Percentiles rank a stretch among this genome's conserved stretches.
These are phyloP conservation scores for Setaria italica DNA, from an alignment of 202 grass and related monocot genomes.

Conservation along the genomic window DNA sequence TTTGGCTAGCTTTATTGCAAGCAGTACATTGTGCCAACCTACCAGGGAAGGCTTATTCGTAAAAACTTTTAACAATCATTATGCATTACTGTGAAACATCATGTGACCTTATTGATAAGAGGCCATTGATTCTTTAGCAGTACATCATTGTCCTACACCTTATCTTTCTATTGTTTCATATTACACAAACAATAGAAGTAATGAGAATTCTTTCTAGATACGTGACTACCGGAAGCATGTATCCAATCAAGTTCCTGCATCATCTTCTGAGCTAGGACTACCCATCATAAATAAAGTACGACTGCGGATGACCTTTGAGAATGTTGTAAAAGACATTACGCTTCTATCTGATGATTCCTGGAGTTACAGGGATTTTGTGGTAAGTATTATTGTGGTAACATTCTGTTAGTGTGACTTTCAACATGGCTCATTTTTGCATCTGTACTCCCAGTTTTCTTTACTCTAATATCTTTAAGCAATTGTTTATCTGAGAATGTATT, in stretches of 20 bases:
- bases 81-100: constrained; percentile 33
- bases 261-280: constrained; percentile 54
- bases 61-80: not conserved
- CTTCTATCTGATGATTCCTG: constrained; percentile 92
- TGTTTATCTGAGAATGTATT: constrained; percentile 21
- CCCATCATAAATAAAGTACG: constrained; percentile 78
- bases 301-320: constrained; percentile 89
- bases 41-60: constrained; percentile 21
- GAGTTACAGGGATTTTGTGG: constrained; percentile 96
- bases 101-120: constrained; percentile 20
- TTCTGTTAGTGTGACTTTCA: constrained; percentile 27
- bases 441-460: constrained; percentile 17
- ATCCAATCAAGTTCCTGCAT: constrained; percentile 58
- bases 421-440: constrained; percentile 18
- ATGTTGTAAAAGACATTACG: constrained; percentile 90
- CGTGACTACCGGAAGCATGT: constrained; percentile 76
- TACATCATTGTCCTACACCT: constrained; percentile 16
- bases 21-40: constrained; percentile 20
- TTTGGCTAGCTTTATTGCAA: constrained; percentile 14
- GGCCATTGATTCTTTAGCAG: constrained; percentile 23
- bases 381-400: constrained; percentile 49
- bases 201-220: constrained; percentile 65
- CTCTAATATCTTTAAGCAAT: constrained; percentile 18
- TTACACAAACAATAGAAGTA: not conserved
- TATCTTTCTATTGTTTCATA: not conserved